Conservation (phyloP, 805 yeast genomes). For the Wickerhamomyces bisporus region DNA sequence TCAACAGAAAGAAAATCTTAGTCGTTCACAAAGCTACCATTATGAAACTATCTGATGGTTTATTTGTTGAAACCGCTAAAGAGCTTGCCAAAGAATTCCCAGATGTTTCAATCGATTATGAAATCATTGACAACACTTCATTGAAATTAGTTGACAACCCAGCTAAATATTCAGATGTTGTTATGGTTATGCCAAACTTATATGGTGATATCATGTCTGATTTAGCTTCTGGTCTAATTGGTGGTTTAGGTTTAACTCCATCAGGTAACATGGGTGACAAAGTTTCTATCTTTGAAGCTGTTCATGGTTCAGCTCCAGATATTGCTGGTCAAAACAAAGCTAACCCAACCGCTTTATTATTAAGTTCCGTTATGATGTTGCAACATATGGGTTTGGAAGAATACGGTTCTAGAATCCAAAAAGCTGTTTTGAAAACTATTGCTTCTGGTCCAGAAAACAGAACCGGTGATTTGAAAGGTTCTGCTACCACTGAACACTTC, state of each 20-base stretch:
- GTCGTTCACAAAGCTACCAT: constrained; percentile 98
- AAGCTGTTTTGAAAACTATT: constrained; percentile 79
- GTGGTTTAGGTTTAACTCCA: constrained; percentile 98
- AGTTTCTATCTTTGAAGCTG: constrained; percentile 98
- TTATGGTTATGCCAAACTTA: constrained; percentile 96
- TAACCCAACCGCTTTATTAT: constrained; percentile 95
- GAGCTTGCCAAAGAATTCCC: constrained; percentile 91
- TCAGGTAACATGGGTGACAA: constrained; percentile 99
- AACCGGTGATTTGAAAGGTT: constrained; percentile 94
- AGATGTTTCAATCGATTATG: constrained; percentile 75
- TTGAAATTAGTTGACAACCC: constrained; percentile 89
- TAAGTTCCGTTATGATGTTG: constrained; percentile 98
- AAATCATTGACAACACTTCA: constrained; percentile 93
- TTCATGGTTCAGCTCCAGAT: constrained; percentile 99
- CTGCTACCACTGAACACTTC: constrained; percentile 83
- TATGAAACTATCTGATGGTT: constrained; percentile 97
- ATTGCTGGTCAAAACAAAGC: constrained; percentile 99
- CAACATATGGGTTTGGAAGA: constrained; percentile 91
- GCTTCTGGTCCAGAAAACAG: constrained; percentile 95
- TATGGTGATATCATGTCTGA: constrained; percentile 99
- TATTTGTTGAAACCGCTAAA: constrained; percentile 87
- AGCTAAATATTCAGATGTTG: constrained; percentile 73
- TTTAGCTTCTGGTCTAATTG: constrained; percentile 94
- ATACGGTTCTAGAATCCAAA: constrained; percentile 81
- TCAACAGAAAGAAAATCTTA: constrained; percentile 80